Evolutionary conservation across 2,329 filamentous ascomycete genomes (phyloP).

Genomic region (Pyrenochaeta sp.): DNA sequence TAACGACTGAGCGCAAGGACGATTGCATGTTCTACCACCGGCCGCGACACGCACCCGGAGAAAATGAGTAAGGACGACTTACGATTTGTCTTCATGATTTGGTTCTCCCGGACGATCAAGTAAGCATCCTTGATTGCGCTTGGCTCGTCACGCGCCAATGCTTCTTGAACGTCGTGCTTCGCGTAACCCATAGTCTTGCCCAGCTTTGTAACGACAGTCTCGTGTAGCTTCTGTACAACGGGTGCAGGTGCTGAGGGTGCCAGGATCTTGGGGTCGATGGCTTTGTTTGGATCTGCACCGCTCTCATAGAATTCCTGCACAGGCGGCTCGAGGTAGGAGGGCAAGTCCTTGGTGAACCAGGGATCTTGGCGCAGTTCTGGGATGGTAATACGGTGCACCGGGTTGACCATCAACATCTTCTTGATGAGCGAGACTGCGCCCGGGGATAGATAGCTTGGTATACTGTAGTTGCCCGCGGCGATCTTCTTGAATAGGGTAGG

Average conservation of each 20-base stretch:
- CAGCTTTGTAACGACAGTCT: conserved; percentile 92
- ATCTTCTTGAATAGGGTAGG: conserved; percentile 98
- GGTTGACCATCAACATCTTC: conserved; percentile 94
- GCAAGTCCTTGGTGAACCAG: conserved; percentile 91
- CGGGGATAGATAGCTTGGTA: conserved; percentile 87
- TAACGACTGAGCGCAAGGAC: neutral
- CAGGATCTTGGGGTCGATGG: conserved; percentile 83
- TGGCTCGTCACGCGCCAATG: conserved; percentile 87
- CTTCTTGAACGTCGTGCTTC: conserved; percentile 93
- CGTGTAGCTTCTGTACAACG: conserved; percentile 88
- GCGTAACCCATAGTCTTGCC: conserved; percentile 98
- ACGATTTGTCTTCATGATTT: conserved; percentile 95
- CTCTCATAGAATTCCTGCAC: conserved; percentile 93
- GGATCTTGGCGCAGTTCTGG: conserved; percentile 91
- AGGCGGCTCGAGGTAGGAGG: conserved; percentile 84
- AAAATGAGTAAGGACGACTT: conserved; percentile 55
- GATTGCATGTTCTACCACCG: no score
- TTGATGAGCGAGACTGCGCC: conserved; percentile 85
- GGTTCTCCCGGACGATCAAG: conserved; percentile 96
- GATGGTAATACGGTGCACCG: conserved; percentile 92
- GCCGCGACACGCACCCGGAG: no score
- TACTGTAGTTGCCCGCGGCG: conserved; percentile 89
- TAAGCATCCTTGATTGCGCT: conserved; percentile 99
- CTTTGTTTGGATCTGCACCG: conserved; percentile 90
- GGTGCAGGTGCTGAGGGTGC: conserved; percentile 75